Conservation (phyloP, 2,329 filamentous ascomycete species). For the Trematosphaeria pertusa region DNA sequence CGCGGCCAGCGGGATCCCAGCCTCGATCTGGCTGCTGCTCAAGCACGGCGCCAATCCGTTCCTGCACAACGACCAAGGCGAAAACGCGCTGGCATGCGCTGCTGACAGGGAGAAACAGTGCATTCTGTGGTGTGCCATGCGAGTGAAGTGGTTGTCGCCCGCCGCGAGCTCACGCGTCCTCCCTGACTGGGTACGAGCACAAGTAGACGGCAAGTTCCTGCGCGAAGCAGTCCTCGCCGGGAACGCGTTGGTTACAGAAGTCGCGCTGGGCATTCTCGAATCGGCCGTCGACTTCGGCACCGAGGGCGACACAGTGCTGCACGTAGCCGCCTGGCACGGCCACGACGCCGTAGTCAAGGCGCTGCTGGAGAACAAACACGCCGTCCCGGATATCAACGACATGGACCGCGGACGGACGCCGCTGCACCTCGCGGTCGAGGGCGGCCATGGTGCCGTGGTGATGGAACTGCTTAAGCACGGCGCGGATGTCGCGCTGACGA, state of each 20-base stretch:
- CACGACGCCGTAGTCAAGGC: neutral
- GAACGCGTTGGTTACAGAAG: neutral
- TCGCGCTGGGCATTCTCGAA: neutral
- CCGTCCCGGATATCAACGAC: neutral
- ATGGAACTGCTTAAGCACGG: neutral
- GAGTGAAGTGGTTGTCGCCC: no score
- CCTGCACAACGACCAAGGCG: neutral
- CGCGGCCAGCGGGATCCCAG: neutral
- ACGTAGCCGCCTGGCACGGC: neutral
- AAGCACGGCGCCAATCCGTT: neutral
- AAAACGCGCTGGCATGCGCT: neutral
- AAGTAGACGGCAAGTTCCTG: neutral
- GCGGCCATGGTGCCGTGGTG: neutral
- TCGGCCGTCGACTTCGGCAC: neutral
- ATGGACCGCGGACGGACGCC: neutral
- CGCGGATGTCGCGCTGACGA: neutral
- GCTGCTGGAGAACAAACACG: neutral
- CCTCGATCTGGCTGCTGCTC: neutral
- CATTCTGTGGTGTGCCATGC: neutral
- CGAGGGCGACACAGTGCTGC: neutral
- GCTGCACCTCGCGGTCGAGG: neutral
- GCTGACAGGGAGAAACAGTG: neutral
- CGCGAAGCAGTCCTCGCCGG: neutral
- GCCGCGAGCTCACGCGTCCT: neutral
- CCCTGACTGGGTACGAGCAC: neutral